Base-by-base conservation (phyloP, 164 flowering plant genomes). In the Protea cynaroides region DNA sequence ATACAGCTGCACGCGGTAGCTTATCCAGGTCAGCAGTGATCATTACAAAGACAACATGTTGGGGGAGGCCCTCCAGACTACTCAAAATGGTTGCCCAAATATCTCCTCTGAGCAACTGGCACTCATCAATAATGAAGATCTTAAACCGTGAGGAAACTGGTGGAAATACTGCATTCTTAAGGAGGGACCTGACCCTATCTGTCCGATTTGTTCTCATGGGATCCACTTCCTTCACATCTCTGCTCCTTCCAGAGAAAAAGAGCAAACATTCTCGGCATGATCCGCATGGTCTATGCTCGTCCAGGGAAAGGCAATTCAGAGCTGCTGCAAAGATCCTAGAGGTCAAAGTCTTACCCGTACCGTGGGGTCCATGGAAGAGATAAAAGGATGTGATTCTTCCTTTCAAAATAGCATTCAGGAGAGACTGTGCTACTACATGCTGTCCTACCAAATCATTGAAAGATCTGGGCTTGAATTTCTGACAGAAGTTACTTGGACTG, bases 311-410 rank as follows among this genome's bases (percentile, higher is more conserved):
- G 65, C 98, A 94, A 73, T 94, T 91, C 65, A 94, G 76, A 44
- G 98, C 92, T 40, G 92, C 90, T 7, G 98, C 96, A 78, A 94
- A 91, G 38, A 94, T 80, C 74, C 87, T 80, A 8, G 98, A 68
- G 6, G 89, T 81, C 36, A 90, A 87, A 22, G 96, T 91, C 71
- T 91, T 94, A 2, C 98, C 98, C 0, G 98, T 89, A 43, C 98
- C 98, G 38, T 85, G 96, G 19, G 97, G 93, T 54, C 97, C 98
- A 73, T 91, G 82, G 54, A 94, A 94, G 19, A 94, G 81, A 77
- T 91, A 94, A 11, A 91, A 66, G 1, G 90, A 74, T 18, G 82
- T 56, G 43, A 84, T 69, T 75, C 75, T 83, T 38, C 81, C 78
- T 71, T 65, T 83, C 11, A 74, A 77, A n/a, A 91, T 74, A 15